Base-by-base conservation (phyloP, 441 rosid genomes). In the Pelargonium citronellum region DNA sequence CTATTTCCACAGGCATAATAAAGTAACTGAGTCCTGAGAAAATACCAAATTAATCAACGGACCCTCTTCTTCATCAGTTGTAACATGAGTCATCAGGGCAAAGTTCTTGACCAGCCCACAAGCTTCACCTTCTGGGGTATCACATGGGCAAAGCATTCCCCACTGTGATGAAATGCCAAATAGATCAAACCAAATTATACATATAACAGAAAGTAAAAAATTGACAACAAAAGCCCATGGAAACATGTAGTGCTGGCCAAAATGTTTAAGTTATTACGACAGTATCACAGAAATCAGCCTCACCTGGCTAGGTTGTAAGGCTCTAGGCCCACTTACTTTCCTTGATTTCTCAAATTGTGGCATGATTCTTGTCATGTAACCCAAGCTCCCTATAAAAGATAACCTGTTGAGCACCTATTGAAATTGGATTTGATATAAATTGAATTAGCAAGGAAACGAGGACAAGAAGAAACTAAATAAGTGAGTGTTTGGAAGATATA, bases 101-200 rank as follows among this genome's bases (percentile, higher is more conserved):
- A 95, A 85, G 81, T 95, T 95, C 83, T 95, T 95, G 72, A 95
- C 99, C 76, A 95, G 86, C 63, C 99, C 99, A 79, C 99, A 95
- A 44, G 99, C 80, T 82, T 92, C 99, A 4, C 98, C 99, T 84
- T 95, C 98, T 5, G 98, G 98, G 69, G 99, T 95, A 84, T 95
- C 98, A 82, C 97, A 92, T 47, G 98, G 98, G 82, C 99, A 92
- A 75, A 95, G 97, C 99, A 95, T 95, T 39, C 99, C 99, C 99
- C 99, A 95, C 99, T 95, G 70, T 58, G 16, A 77, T 46, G 82
- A 81, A 67, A 27, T 47, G 60, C 37, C 70, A 13, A 46, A 66
- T 37, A 70, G 64, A 65, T 22, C 68, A 27, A 71, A 19, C 7
- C 0, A 7, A 64, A 27, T 10, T 4, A 67, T n/a, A 17, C 53